These are phyloP conservation scores for Termitomyces sp. DNA, from an alignment of 768 basidiomycete species.

Conservation along the genomic window DNA sequence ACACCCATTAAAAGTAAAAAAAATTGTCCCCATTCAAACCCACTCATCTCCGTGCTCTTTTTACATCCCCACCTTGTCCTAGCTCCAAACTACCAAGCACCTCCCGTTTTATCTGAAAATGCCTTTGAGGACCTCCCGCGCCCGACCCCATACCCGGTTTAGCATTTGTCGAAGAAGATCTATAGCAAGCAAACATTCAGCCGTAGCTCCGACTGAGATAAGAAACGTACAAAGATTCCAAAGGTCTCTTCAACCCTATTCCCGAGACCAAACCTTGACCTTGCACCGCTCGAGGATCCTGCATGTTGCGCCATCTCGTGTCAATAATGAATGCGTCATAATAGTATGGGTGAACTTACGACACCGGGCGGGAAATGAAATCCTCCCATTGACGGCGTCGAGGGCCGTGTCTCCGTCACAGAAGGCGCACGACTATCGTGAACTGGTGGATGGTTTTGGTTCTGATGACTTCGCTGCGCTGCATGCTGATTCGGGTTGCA, in stretches of 20 bases:
- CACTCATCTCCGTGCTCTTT: conserved; percentile 28
- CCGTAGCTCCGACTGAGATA: background rate
- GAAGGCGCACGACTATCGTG: background rate
- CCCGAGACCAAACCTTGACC: conserved; percentile 11
- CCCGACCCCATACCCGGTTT: conserved; percentile 35
- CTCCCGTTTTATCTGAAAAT: conserved; percentile 21
- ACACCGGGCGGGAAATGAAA: conserved; percentile 44
- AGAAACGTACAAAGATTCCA: conserved; percentile 27
- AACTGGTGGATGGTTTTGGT: conserved; percentile 13
- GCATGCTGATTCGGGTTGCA: conserved; percentile 5
- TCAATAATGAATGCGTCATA: background rate
- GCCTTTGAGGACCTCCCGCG: conserved; percentile 17
- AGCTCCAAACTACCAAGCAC: conserved; percentile 32
- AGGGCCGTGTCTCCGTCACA: conserved; percentile 15
- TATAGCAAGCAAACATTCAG: background rate
- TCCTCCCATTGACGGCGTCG: conserved; percentile 39
- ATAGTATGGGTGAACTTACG: conserved; percentile 24
- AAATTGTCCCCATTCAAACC: background rate
- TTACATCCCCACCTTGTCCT: conserved; percentile 36
- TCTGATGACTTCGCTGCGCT: conserved; percentile 9
- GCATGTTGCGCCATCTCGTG: background rate
- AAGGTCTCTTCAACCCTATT: conserved; percentile 26
- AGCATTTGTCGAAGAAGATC: conserved; percentile 18
- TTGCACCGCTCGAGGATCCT: conserved; percentile 13
- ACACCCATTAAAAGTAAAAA: background rate